Conservation (phyloP, 768 basidiomycete species). For the Leccinum subgranulosum region DNA sequence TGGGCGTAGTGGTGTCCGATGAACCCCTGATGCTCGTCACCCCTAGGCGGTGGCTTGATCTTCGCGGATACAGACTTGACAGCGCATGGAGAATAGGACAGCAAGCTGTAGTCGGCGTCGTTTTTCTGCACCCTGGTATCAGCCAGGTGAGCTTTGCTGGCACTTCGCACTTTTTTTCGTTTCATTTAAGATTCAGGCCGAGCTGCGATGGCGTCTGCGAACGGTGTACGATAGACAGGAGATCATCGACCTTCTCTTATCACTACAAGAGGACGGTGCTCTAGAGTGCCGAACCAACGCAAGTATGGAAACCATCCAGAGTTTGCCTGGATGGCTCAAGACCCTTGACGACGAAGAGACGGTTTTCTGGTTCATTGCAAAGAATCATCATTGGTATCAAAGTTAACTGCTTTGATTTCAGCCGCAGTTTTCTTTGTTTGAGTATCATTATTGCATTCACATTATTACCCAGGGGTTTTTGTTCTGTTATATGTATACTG, state of each 20-base stretch:
- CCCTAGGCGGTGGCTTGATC: slow-evolving; percentile 77
- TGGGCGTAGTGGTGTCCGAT: slow-evolving; percentile 56
- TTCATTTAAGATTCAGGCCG: slow-evolving; percentile 41
- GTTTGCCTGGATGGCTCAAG: slow-evolving; percentile 26
- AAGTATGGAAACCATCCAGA: slow-evolving; percentile 4
- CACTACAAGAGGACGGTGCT: slow-evolving; percentile 52
- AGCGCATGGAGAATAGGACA: slow-evolving; percentile 73
- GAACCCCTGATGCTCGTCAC: slow-evolving; percentile 44
- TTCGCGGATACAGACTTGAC: slow-evolving; percentile 55
- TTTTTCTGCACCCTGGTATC: slow-evolving; percentile 72
- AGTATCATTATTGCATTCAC: slow-evolving; percentile 21
- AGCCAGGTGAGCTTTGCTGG: slow-evolving; percentile 50
- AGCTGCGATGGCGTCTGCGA: slow-evolving; percentile 69
- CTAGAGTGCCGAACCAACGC: slow-evolving; percentile 29
- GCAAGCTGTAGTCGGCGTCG: slow-evolving; percentile 60
- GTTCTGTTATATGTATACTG: neutral
- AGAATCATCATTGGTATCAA: slow-evolving; percentile 65
- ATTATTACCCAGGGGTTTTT: neutral
- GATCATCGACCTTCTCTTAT: slow-evolving; percentile 56
- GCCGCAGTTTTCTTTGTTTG: neutral
- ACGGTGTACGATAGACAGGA: slow-evolving; percentile 76
- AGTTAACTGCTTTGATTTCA: slow-evolving; percentile 28
- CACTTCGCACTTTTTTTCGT: slow-evolving; percentile 2
- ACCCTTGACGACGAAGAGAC: slow-evolving; percentile 49
- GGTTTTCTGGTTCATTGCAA: slow-evolving; percentile 57